Conservation (phyloP, 2,329 filamentous ascomycete genomes). For the Coniochaeta prunicola region DNA sequence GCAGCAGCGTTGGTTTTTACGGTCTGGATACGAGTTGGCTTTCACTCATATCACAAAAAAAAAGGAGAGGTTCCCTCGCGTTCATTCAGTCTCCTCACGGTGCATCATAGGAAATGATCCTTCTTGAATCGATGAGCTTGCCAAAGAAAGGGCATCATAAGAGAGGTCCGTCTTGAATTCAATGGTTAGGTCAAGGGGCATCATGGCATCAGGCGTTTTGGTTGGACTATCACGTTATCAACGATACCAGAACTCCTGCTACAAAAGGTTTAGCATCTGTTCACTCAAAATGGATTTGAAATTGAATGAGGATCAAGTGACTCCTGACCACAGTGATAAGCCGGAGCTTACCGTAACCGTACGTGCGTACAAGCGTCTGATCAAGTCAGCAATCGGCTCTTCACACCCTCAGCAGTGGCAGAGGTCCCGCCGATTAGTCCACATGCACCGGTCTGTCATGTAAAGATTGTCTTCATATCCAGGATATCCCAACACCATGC, state of each 20-base stretch:
- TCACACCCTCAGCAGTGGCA: no score
- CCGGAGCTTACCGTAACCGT: not conserved
- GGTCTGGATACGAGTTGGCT: not conserved
- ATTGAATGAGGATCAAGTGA: not conserved
- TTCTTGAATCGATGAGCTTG: not conserved
- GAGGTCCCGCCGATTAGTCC: no score
- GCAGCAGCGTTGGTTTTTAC: not conserved
- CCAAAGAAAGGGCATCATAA: not conserved
- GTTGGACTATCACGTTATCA: not conserved
- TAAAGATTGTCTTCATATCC: no score
- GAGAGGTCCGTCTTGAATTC: not conserved
- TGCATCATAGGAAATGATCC: not conserved
- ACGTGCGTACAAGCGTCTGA: not conserved
- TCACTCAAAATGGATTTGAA: not conserved
- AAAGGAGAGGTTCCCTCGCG: not conserved
- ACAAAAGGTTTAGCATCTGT: not conserved
- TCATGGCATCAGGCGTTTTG: not conserved
- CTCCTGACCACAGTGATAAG: not conserved
- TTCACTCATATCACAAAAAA: not conserved
- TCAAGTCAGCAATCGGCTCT: not conserved
- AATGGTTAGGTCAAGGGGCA: not conserved
- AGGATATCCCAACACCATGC: not conserved
- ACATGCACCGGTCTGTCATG: no score
- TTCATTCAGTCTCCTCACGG: not conserved
- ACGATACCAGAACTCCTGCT: not conserved